phyloP scores from a whole-genome alignment of 1,284 basidiomycete genomes.

The Hypsizygus ulmarius region DNA sequence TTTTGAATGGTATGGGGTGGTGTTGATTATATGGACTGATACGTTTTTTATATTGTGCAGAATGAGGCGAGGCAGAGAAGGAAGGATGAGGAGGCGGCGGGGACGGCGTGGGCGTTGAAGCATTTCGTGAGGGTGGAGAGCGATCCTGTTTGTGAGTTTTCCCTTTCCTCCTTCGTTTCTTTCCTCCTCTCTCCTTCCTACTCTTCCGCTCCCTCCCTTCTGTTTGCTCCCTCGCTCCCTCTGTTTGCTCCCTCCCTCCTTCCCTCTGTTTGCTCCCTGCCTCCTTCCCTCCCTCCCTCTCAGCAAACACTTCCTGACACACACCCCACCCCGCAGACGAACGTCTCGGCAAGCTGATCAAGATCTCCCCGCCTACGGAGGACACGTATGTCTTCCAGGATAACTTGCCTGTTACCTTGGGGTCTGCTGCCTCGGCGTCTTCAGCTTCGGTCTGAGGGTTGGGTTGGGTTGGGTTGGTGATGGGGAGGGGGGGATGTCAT shows the following conservation, averaged over 20 bases:
- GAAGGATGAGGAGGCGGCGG: slow-evolving; percentile 77
- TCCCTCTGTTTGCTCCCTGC: too few relatives aligned
- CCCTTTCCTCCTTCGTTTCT: too few relatives aligned
- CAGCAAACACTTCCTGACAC: slow-evolving; percentile 2
- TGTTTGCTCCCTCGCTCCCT: too few relatives aligned
- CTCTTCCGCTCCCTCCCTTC: too few relatives aligned
- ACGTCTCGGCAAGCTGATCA: slow-evolving; percentile 53
- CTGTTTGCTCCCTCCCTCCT: too few relatives aligned
- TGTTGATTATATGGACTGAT: too few relatives aligned
- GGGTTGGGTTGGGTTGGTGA: too few relatives aligned
- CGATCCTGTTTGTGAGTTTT: slow-evolving; percentile 65
- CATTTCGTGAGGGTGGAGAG: slow-evolving; percentile 70
- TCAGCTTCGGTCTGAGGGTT: too few relatives aligned
- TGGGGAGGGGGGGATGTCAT: too few relatives aligned
- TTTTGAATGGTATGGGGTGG: too few relatives aligned
- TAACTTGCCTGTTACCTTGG: slow-evolving; percentile 42
- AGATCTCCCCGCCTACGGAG: slow-evolving; percentile 57
- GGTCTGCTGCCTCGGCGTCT: too few relatives aligned
- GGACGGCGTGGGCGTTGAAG: slow-evolving; percentile 73
- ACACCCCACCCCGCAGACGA: slow-evolving; percentile 45
- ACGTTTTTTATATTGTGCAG: slow-evolving; percentile 34
- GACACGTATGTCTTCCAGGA: slow-evolving; percentile 64
- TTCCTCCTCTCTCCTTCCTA: too few relatives aligned
- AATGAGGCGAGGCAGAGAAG: slow-evolving; percentile 91
- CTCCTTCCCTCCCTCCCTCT: slow-evolving; percentile 11